Evolutionary conservation across 2,329 filamentous ascomycete species (phyloP).

Genomic region (Biscogniauxia marginata): DNA sequence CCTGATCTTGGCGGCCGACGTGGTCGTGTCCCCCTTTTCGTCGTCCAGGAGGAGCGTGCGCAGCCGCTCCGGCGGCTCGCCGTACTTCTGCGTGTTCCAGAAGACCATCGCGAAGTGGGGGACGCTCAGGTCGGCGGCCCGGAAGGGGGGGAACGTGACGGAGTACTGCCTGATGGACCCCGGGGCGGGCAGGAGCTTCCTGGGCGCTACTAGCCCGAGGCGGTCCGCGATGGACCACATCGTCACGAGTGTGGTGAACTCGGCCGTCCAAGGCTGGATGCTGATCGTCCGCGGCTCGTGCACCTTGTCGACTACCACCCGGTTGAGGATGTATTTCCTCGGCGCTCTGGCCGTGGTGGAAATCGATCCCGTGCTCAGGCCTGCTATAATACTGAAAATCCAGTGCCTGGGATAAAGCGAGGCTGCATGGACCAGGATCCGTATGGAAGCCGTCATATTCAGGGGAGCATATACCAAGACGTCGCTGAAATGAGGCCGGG

Average conservation of each 20-base stretch:
- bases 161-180: constrained; percentile 12
- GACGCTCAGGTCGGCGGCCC: background rate
- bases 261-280: constrained; percentile 13
- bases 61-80: constrained; percentile 1
- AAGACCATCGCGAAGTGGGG: constrained; percentile 18
- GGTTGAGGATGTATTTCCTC: background rate
- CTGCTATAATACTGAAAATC: constrained; percentile 13
- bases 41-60: constrained; percentile 10
- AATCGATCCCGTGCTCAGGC: constrained; percentile 7
- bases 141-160: constrained; percentile 2
- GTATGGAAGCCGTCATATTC: constrained; percentile 14
- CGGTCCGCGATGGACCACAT: constrained; percentile 12
- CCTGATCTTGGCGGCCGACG: constrained; percentile 6
- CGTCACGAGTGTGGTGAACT: constrained; percentile 15
- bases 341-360: constrained; percentile 14
- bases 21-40: constrained; percentile 8
- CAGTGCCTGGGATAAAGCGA: constrained; percentile 17
- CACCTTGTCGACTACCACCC: constrained; percentile 2
- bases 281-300: constrained; percentile 9
- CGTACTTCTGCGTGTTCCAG: constrained; percentile 13
- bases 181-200: constrained; percentile 6
- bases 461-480: constrained; percentile 7
- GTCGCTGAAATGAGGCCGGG: background rate
- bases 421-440: constrained; percentile 9
- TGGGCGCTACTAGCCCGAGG: constrained; percentile 9